These are phyloP conservation scores for Fusarium solani-melongenae DNA, from an alignment of 2,329 filamentous ascomycete species.

Conservation along the genomic window DNA sequence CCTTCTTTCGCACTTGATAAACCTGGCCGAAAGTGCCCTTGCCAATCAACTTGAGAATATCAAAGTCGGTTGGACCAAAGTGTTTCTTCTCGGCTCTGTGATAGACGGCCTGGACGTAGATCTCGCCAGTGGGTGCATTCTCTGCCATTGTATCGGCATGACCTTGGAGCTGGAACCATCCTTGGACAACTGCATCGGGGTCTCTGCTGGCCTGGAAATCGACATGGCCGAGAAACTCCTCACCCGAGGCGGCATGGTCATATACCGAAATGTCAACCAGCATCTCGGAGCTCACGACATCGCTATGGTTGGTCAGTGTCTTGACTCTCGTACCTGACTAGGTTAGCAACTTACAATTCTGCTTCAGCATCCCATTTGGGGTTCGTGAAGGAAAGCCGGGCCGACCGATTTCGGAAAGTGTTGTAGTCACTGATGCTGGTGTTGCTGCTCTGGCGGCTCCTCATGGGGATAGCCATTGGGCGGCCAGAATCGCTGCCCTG, in stretches of 20 bases:
- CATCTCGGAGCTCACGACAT: constrained; percentile 92
- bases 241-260: constrained; percentile 80
- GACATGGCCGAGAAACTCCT: constrained; percentile 92
- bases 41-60: constrained; percentile 94
- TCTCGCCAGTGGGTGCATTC: constrained; percentile 84
- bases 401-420: constrained; percentile 69
- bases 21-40: constrained; percentile 99
- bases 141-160: constrained; percentile 78
- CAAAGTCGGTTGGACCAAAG: constrained; percentile 94
- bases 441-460: constrained; percentile 95
- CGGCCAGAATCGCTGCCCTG: constrained; percentile 84
- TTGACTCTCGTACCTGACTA: neutral
- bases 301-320: constrained; percentile 64
- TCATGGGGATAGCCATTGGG: constrained; percentile 95
- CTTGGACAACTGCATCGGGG: constrained; percentile 77
- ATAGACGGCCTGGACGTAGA: constrained; percentile 87
- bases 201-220: constrained; percentile 76
- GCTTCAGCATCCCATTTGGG: constrained; percentile 97
- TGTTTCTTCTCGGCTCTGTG: constrained; percentile 90
- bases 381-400: constrained; percentile 72
- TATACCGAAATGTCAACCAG: constrained; percentile 95
- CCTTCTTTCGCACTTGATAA: constrained; percentile 97
- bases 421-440: constrained; percentile 80
- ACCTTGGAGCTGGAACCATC: constrained; percentile 86
- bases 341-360: constrained; percentile 76